Base-by-base conservation (phyloP, 768 basidiomycete species). In the Lepiota venenata region DNA sequence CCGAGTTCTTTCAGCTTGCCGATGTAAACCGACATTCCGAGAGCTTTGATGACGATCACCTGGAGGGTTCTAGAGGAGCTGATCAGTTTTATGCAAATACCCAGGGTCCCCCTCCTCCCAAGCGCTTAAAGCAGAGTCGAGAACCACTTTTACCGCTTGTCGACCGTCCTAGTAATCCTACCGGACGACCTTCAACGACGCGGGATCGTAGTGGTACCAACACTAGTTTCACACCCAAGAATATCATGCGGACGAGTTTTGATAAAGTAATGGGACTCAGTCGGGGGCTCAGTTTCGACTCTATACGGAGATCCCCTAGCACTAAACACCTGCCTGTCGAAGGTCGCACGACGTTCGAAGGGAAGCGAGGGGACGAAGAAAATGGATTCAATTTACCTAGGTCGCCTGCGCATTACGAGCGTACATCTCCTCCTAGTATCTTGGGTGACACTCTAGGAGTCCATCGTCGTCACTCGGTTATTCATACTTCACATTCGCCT, bases 141-240 rank as follows among this genome's bases (percentile, higher is more conserved):
- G 90, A 91, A 57, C 87, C 87, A 1, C 73, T 91, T 40, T 74
- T 91, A 3, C 87, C 89, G 6, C 68, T 83, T 38, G 70, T 12
- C 18, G 39, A 47, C 40, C 53, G 74, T n/a, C 63, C 65, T 18
- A 56, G 62, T 53, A 64, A 61, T 48, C 59, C 58, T 45, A 44
- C 63, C 16, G 55, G 74, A 37, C 63, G 63, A 20, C 61, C 66
- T 16, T 65, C 69, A 14, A 48, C 58, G n/a, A 22, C 52, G 6
- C 60, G 56, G 41, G 64, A 63, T 15, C 60, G 63, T n/a, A 66
- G 58, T 54, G 62, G 60, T 12, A 58, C 66, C 3, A 60, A 57
- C 40, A 60, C 63, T 2, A 56, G 61, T 12, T 15, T 56, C 62
- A 4, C 57, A 61, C 14, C 62, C 56, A 29, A 61, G 67, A 14